Evolutionary conservation across 352 stramenopile genomes (phyloP), one percentile per base, ranked within the genome.

Genomic region (Phytophthora ohioensis): DNA sequence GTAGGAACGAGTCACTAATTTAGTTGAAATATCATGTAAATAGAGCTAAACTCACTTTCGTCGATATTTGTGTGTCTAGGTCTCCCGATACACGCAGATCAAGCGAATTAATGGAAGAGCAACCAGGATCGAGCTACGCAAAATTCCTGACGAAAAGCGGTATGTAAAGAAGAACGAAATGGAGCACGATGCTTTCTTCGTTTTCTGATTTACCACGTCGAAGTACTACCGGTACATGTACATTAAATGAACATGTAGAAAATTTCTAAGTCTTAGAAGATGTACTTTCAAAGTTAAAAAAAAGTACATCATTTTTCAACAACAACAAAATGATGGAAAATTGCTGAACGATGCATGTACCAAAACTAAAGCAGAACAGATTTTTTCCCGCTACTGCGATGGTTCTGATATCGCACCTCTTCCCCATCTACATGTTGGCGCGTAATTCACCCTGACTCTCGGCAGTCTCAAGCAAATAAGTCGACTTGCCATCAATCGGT

Each of bases 1-100:
- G 57, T 67, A 68, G 30, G 27, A 49, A 39, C 21, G 35, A 54
- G n/a, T n/a, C 32, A 27, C 31, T 61, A 61, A 51, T 2, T 39
- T 61, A 61, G 32, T 5, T 42, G 41, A 52, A 51, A 39, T 34
- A 35, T 34, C 47, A 54, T 48, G 35, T 59, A 49, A 38, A 59
- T 48, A 13, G 21, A 59, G 36, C 21, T 36, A 27, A 15, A 59
- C 52, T 48, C 36, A 59, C 21, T n/a, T 59, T 3, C 5, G 42
- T 15, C 35, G 31, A 53, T 36, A 34, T 47, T 55, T 35, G 17
- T 52, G 34, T 47, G 41, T 27, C n/a, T 21, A 47, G 41, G 41
- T 47, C 41, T 27, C 41, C 41, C 41, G 13, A 47, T 47, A 9
- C 4, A 27, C 12, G 12, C 41, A 47, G 41, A 15, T 7, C 41